These are phyloP conservation scores for Phaeotremella fagi DNA, from an alignment of 768 basidiomycete genomes.

Conservation along the genomic window DNA sequence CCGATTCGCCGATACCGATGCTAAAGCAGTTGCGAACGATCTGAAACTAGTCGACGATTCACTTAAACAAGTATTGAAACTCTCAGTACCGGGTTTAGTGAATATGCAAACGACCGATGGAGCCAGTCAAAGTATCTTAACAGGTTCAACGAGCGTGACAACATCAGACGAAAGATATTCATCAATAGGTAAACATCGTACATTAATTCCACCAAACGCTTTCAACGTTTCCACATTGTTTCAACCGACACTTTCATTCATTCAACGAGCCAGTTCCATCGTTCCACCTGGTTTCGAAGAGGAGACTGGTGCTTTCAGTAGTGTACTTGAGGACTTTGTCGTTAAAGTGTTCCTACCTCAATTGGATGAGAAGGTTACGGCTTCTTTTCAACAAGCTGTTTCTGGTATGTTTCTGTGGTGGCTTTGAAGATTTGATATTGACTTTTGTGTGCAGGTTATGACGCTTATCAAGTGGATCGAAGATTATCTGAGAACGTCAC, in stretches of 20 bases:
- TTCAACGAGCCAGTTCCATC: conserved; percentile 49
- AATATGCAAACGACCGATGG: conserved; percentile 50
- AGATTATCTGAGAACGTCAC: conserved; percentile 59
- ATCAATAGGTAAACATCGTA: conserved; percentile 70
- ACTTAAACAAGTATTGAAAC: conserved; percentile 72
- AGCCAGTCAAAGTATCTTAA: conserved; percentile 52
- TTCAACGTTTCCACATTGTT: conserved; percentile 95
- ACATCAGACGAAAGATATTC: conserved; percentile 70
- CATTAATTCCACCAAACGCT: conserved; percentile 81
- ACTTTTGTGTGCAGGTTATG: conserved; percentile 57
- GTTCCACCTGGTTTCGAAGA: conserved; percentile 51
- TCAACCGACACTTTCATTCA: conserved; percentile 81
- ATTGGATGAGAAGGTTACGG: conserved; percentile 85
- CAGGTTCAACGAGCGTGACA: conserved; percentile 49
- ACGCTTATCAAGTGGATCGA: conserved; percentile 81
- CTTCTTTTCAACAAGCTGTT: conserved; percentile 78
- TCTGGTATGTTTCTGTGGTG: conserved; percentile 48
- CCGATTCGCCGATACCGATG: conserved; percentile 85
- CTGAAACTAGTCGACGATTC: conserved; percentile 78
- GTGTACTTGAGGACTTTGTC: conserved; percentile 86
- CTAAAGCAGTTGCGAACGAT: conserved; percentile 62
- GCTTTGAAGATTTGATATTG: not conserved
- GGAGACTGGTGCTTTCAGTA: conserved; percentile 55
- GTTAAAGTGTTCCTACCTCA: conserved; percentile 88
- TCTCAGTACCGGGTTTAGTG: conserved; percentile 91